These are phyloP conservation scores for Rusavskia elegans DNA, from an alignment of 495 filamentous ascomycete species.

Conservation along the genomic window DNA sequence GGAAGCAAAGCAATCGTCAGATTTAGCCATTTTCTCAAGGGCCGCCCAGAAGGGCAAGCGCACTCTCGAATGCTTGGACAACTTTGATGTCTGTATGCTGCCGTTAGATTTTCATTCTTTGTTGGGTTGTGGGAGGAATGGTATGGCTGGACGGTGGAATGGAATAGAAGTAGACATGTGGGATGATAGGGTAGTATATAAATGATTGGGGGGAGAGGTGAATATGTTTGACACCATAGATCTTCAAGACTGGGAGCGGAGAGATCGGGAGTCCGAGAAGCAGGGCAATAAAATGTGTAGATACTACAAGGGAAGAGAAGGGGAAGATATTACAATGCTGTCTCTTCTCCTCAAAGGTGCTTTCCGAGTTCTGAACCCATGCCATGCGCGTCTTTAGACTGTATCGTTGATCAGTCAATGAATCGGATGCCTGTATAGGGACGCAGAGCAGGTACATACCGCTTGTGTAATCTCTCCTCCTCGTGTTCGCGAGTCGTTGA, in stretches of 20 bases:
- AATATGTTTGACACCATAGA: no score
- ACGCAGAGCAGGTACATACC: constrained; percentile 21
- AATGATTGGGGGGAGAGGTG: no score
- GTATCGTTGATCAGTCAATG: not conserved
- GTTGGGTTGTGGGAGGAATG: constrained; percentile 8
- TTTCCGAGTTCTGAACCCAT: constrained; percentile 55
- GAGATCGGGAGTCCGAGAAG: no score
- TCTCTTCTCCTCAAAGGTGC: constrained; percentile 50
- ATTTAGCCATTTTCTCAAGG: constrained; percentile 1
- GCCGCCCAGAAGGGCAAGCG: constrained; percentile 43
- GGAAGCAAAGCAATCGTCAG: not conserved
- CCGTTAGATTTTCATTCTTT: not conserved
- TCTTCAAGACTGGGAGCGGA: no score
- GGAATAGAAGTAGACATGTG: no score
- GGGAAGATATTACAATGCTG: constrained; percentile 44
- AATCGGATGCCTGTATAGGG: not conserved
- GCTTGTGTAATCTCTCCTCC: constrained; percentile 51
- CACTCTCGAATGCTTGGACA: constrained; percentile 66
- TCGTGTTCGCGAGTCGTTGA: constrained; percentile 48
- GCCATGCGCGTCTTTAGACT: constrained; percentile 63
- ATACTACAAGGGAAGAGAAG: not conserved
- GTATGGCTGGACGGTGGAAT: no score
- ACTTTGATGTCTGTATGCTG: constrained; percentile 46
- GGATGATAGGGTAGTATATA: no score
- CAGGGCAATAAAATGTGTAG: not conserved